These are phyloP conservation scores for Mycena haematopus DNA, from an alignment of 768 basidiomycete species.

Conservation along the genomic window DNA sequence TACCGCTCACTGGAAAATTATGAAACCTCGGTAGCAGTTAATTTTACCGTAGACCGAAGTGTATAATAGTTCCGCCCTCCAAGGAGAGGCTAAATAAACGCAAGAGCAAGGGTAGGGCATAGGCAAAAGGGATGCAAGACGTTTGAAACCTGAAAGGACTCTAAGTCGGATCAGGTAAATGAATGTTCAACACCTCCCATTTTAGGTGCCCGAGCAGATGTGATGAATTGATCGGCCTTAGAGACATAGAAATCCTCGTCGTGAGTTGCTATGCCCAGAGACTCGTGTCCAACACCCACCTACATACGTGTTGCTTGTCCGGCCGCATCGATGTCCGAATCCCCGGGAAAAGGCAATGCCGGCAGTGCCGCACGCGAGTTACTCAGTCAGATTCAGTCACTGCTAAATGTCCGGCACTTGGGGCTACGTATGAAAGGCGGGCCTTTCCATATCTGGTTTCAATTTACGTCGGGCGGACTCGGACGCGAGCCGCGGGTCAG, in stretches of 20 bases:
- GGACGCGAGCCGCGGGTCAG: background rate
- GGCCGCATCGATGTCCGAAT: background rate
- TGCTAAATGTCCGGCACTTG: background rate
- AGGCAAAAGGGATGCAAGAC: background rate
- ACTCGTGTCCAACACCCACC: background rate
- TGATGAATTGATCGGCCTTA: conserved; percentile 18
- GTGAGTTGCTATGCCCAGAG: conserved; percentile 13
- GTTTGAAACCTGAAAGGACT: background rate
- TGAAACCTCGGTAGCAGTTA: conserved; percentile 7
- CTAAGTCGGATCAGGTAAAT: conserved; percentile 1
- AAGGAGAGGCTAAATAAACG: background rate
- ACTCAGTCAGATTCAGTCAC: background rate
- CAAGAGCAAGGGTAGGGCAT: background rate
- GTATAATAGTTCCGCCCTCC: background rate
- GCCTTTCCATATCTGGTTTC: conserved; percentile 9
- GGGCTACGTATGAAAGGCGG: background rate
- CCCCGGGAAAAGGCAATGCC: conserved; percentile 10
- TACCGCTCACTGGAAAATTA: background rate
- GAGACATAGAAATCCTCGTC: background rate
- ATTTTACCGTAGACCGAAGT: background rate
- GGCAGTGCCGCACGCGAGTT: conserved; percentile 13
- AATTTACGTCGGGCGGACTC: background rate
- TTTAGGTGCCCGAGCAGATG: conserved; percentile 1
- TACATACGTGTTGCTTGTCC: background rate
- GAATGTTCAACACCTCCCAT: background rate